Evolutionary conservation across 768 basidiomycete species (phyloP).

Genomic region (Mycena rebaudengoi): DNA sequence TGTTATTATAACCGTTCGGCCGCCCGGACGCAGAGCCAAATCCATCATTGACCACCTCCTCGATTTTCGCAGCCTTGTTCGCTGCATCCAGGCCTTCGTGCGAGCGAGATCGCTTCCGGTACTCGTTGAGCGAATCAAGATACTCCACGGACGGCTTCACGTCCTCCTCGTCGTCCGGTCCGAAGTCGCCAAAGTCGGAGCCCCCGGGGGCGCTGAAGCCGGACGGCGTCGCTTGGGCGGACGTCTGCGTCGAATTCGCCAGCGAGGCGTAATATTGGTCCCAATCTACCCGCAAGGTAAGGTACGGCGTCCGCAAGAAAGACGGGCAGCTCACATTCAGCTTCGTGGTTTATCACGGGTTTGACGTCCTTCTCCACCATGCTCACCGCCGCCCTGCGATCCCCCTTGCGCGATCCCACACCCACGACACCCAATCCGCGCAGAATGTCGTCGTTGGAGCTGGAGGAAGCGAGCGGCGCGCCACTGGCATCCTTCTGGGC

Average conservation of each 20-base stretch:
- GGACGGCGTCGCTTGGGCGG: conserved; percentile 69
- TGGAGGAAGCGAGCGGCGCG: conserved; percentile 37
- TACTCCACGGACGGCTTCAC: conserved; percentile 72
- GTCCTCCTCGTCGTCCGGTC: conserved; percentile 72
- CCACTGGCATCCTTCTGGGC: conserved; percentile 43
- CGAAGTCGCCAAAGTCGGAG: conserved; percentile 61
- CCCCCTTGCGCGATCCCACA: conserved; percentile 32
- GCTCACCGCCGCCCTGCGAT: conserved; percentile 29
- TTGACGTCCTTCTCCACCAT: conserved; percentile 18
- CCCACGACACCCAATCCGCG: conserved; percentile 72
- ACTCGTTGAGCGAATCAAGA: conserved; percentile 74
- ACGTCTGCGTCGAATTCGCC: too few relatives aligned
- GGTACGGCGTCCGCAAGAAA: neutral
- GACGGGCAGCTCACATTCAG: conserved; percentile 63
- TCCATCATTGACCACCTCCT: conserved; percentile 29
- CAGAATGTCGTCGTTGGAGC: conserved; percentile 77
- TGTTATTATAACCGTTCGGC: conserved; percentile 29
- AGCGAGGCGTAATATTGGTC: conserved; percentile 86
- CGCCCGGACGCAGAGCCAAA: conserved; percentile 32
- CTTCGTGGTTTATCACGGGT: conserved; percentile 61
- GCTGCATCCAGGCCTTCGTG: conserved; percentile 53
- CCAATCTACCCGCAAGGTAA: conserved; percentile 58
- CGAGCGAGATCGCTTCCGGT: conserved; percentile 78
- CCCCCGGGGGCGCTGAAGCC: conserved; percentile 53
- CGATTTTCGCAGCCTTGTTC: conserved; percentile 53